Base-by-base conservation (phyloP, 2,329 filamentous ascomycete genomes). In the Fusarium coffeatum region DNA sequence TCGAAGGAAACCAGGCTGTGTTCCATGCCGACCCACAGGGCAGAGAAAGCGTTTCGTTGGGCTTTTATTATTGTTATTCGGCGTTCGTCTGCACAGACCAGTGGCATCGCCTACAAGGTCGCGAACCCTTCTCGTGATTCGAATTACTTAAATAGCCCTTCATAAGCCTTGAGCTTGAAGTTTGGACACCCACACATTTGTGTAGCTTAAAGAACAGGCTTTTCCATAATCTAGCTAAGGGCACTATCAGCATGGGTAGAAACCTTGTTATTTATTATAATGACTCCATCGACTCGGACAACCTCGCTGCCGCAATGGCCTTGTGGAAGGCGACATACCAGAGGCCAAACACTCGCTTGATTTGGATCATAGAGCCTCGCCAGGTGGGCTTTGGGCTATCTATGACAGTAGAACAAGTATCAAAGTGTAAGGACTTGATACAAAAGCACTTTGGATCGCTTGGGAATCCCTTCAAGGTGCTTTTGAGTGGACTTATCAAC, bases 241-340 rank as follows among this genome's bases (percentile, higher is more conserved):
- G 23, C 23, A 25, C 23, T 25, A n/a, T 50, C 45, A 47, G 40
- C 32, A 72, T 72, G 70, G 64, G 58, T 30, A 65, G 67, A 55
- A 54, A 64, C 28, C 55, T 74, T 45, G 49, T 75, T 42, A 72
- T 74, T 47, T 74, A 69, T 56, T 74, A 73, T 37, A 74, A 74
- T 72, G 72, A 74, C 63, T 71, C 64, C 12, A 74, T 74, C 58
- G 72, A 74, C 55, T 74, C 72, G 55, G 72, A 74, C 30, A 74
- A 74, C 50, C 49, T 65, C 54, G 71, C 72, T 34, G 71, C 72
- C 18, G 72, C 72, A 16, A 60, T 68, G 61, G 72, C 69, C 16
- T 51, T 74, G 50, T 63, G 54, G 50, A 58, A 53, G 43, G 72
- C 66, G 18, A 69, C 59, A 15, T 28, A 37, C 30, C 30, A 49